These are phyloP conservation scores for Lipomyces yamanashiensis DNA, from an alignment of 805 yeast genomes.

Conservation along the genomic window DNA sequence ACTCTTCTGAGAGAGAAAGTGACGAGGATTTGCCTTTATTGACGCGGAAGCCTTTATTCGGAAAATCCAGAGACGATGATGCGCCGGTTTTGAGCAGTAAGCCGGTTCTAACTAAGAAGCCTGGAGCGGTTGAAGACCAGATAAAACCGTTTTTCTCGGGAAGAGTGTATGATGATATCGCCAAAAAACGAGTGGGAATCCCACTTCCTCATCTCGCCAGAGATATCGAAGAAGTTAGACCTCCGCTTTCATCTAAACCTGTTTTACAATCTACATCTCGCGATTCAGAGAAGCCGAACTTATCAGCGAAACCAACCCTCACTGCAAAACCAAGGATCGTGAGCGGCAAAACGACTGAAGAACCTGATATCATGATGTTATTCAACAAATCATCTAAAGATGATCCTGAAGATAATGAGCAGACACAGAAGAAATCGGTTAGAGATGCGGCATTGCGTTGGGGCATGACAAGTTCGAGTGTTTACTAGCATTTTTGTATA, in stretches of 20 bases:
- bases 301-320: neutral
- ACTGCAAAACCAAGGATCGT: constrained; percentile 3
- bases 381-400: neutral
- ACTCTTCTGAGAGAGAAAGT: neutral
- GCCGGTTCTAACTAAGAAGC: neutral
- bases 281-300: neutral
- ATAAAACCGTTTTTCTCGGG: constrained; percentile 1
- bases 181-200: neutral
- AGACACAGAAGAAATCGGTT: neutral
- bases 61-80: too few species aligned
- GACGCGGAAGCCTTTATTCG: too few species aligned
- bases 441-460: constrained; percentile 12
- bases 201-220: neutral
- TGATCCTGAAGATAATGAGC: neutral
- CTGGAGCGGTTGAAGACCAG: neutral
- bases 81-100: neutral
- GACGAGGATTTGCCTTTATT: too few species aligned
- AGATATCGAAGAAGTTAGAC: neutral
- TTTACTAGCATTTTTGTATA: neutral
- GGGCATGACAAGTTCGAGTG: neutral
- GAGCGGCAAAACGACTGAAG: neutral
- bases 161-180: neutral
- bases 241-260: neutral
- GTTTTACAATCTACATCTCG: neutral
- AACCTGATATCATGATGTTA: constrained; percentile 11